Base-by-base conservation (phyloP, 306 rosid species). In the Senna siamea region DNA sequence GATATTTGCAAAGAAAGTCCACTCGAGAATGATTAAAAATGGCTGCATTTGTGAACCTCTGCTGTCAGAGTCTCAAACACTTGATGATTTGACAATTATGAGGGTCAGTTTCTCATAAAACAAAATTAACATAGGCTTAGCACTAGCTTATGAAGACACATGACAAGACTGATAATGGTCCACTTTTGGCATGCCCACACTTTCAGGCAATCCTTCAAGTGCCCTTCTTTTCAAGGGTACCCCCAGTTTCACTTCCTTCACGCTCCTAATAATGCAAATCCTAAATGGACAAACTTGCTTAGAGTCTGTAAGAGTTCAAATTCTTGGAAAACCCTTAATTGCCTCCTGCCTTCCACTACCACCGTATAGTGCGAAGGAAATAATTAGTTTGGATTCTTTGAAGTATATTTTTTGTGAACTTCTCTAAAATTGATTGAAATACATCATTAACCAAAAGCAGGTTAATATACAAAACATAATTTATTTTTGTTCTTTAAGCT, bases 121-220 rank as follows among this genome's bases (percentile, higher is more conserved):
- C 7, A 47, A 58, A 56, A 62, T 12, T 18, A 35, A 47, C 14
- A 26, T 10, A 63, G 69, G 48, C 48, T 17, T 26, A 58, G 59
- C n/a, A 23, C 52, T 23, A 43, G 4, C 54, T 61, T 50, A 30
- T 71, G 66, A 64, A 43, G 73, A 63, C 67, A 69, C 7, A 13
- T 28, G 84, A 80, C 10, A 70, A 41, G 80, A 76, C 56, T 74
- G 48, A 14, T 13, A 52, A 46, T 54, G 70, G 61, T 62, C 77
- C 82, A 62, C 65, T 37, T 74, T 69, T 61, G 73, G 78, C 63
- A 76, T 71, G 15, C 17, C 66, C 43, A 51, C 72, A 76, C 78
- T 61, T 48, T 48, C 67, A 40, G 50, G 52, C 66, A 71, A 57
- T 55, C 52, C 73, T 52, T 69, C 12, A 57, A 63, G 54, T 61